A percentile compares a stretch with the other conserved stretches of the same genome.
Conservation (phyloP, 352 stramenopile genomes). For the Lagenidium giganteum region DNA sequence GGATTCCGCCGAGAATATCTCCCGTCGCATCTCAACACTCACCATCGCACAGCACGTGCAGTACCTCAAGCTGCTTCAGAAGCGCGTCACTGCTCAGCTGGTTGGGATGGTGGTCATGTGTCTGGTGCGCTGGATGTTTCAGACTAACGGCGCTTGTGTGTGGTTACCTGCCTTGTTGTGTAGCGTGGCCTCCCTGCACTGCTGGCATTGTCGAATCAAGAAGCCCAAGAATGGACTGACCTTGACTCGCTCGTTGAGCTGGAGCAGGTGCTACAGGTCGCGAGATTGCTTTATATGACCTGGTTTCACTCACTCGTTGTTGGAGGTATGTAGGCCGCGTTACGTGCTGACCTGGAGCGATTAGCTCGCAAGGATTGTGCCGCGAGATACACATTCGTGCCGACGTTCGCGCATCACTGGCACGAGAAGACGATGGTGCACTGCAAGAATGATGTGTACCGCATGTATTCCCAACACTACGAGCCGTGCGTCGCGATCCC, state of each 20-base stretch:
- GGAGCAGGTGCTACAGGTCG: no score
- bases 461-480: conserved; percentile 62
- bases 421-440: conserved; percentile 32
- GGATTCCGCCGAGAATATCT: conserved; percentile 22
- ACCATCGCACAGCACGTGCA: conserved; percentile 40
- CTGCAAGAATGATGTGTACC: conserved; percentile 54
- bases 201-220: conserved; percentile 39
- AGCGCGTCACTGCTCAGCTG: conserved; percentile 30
- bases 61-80: conserved; percentile 44
- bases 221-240: conserved; percentile 27
- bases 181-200: conserved; percentile 52
- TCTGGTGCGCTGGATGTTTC: no score
- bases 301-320: no score
- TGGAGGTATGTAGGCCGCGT: no score
- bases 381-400: no score
- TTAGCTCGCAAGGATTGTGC: no score
- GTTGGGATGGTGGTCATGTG: conserved; percentile 16
- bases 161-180: conserved; percentile 1
- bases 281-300: no score
- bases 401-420: no score
- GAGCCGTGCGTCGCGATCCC: conserved; percentile 30
- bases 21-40: conserved; percentile 41
- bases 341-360: no score
- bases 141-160: not conserved
- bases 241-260: conserved; percentile 25